A percentile compares a stretch with the other conserved stretches of the same genome.
phyloP scores from a whole-genome alignment of 306 rosid species.

The Prunus padus region DNA sequence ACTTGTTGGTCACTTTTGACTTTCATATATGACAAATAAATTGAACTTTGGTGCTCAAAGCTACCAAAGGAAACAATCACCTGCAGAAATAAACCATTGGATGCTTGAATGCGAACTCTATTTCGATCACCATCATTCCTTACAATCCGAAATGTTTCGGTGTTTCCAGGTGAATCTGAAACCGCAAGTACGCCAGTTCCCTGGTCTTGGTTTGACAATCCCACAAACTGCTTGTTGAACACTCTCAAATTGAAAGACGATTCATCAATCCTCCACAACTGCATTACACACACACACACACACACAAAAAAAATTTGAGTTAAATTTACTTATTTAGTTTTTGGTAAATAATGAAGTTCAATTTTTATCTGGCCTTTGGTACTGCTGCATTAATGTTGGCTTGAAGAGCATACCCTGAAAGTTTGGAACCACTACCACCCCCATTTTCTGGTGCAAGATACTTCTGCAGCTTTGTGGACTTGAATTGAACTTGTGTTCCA shows the following conservation, averaged over 20 bases:
- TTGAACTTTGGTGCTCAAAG: no score
- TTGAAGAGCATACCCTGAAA: conserved; percentile 41
- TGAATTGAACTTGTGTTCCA: conserved; percentile 61
- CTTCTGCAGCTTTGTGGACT: conserved; percentile 48
- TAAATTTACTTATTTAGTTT: no score
- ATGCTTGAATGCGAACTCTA: conserved; percentile 47
- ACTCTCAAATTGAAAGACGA: conserved; percentile 56
- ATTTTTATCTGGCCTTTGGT: neutral
- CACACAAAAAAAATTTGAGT: neutral
- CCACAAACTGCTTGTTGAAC: conserved; percentile 47
- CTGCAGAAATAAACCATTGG: conserved; percentile 57
- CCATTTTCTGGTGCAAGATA: conserved; percentile 54
- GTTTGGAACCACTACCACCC: conserved; percentile 68
- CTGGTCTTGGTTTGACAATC: conserved; percentile 31
- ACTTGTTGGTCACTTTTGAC: no score
- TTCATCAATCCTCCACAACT: conserved; percentile 67
- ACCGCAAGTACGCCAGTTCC: conserved; percentile 30
- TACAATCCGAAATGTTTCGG: conserved; percentile 51
- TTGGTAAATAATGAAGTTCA: neutral
- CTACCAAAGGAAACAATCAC: conserved; percentile 24
- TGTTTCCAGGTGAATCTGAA: conserved; percentile 31
- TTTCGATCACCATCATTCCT: conserved; percentile 43
- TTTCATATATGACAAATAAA: no score
- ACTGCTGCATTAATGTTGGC: neutral
- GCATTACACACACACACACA: neutral